These are phyloP conservation scores for Apiospora arundinis DNA, from an alignment of 2,329 filamentous ascomycete species.

Conservation along the genomic window DNA sequence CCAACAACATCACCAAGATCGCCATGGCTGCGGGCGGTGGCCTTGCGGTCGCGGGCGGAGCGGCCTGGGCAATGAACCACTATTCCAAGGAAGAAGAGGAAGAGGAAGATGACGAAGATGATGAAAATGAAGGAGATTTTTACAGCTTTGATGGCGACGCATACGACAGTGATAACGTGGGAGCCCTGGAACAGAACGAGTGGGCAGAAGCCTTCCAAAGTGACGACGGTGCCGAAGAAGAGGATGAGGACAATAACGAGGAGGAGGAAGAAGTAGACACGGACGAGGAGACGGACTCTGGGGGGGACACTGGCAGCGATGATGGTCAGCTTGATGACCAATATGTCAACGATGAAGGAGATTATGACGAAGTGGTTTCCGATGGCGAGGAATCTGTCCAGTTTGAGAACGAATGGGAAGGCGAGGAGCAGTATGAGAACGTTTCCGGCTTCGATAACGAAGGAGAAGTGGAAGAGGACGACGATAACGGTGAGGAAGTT, in stretches of 20 bases:
- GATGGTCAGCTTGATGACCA: too few species aligned
- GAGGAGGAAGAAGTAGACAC: too few species aligned
- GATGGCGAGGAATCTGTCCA: neutral
- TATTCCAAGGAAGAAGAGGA: neutral
- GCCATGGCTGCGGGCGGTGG: neutral
- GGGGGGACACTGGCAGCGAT: too few species aligned
- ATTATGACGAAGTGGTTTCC: too few species aligned
- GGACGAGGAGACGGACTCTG: too few species aligned
- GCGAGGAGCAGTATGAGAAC: too few species aligned
- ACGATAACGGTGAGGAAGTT: neutral
- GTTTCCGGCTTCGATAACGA: neutral
- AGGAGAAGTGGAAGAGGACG: neutral
- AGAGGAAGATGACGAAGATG: neutral
- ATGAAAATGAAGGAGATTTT: neutral
- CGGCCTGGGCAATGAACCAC: neutral
- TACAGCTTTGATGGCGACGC: neutral
- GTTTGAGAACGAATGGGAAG: too few species aligned
- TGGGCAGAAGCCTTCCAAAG: too few species aligned
- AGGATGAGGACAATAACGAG: too few species aligned
- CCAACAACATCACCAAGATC: neutral
- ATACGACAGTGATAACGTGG: neutral
- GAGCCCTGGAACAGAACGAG: neutral
- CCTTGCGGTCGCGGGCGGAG: neutral
- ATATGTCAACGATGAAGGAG: too few species aligned
- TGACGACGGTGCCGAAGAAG: too few species aligned